Base-by-base conservation (phyloP, 306 rosid genomes). In the Boehmeria nivea region DNA sequence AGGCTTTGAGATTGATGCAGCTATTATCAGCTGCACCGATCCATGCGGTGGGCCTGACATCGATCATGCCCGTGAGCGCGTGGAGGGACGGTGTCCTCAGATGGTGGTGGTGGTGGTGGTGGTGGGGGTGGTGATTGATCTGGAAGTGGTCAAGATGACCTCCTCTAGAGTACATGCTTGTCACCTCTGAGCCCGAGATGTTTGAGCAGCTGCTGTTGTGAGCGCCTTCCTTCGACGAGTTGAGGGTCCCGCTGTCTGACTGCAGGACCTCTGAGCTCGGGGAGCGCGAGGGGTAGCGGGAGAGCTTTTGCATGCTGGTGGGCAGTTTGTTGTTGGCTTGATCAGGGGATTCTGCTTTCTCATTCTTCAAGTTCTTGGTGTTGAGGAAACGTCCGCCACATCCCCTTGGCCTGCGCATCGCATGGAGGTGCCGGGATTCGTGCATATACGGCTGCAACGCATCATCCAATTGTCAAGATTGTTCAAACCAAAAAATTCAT, bases 351-450 rank as follows among this genome's bases (percentile, higher is more conserved):
- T 56, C 53, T 21, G 18, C 23, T 60, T 61, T 59, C 21, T 54
- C 70, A 3, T 56, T 64, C 75, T 43, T 84, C 9, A n/a, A n/a
- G n/a, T n/a, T n/a, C n/a, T n/a, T n/a, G n/a, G 81, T 65, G 81
- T 91, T 91, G 80, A 91, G 66, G 80, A 91, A 91, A 15, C 99
- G 93, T 17, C 99, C 99, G 0, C 99, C 95, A 1, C 84, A 68
- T 62, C 99, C 99, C 66, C 99, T 79, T 54, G 96, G 95, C 43
- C 99, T 83, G 21, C 96, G 82, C 87, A 80, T 59, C 36, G 99
- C 99, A 42, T 91, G 99, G 66, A 67, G 96, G 76, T 91, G 99
- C 43, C 99, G 95, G 0, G 99, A 91, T 67, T 87, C 89, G 21
- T 91, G 99, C 95, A 91, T 80, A 69, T 91, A 91, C 18, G 95